Percentiles rank a stretch among this genome's conserved stretches.
phyloP scores from a whole-genome alignment of 345 rosid species.

The Eutrema japonicum region DNA sequence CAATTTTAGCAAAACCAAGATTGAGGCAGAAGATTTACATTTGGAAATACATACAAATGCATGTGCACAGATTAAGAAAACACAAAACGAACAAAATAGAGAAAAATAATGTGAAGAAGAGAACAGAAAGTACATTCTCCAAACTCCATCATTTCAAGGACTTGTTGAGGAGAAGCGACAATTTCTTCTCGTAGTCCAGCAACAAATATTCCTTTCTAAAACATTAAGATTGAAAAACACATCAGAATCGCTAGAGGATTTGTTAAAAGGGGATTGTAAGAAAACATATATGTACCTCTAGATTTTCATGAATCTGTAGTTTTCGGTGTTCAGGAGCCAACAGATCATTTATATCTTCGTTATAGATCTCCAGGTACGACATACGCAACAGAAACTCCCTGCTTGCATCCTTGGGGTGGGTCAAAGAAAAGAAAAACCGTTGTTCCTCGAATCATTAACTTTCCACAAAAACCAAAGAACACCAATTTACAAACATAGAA shows the following conservation, averaged over 20 bases:
- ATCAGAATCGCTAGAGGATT: conserved; percentile 17
- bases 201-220: conserved; percentile 87
- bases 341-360: conserved; percentile 91
- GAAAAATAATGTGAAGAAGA: not conserved
- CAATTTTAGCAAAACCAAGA: conserved; percentile 9
- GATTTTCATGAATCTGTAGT: conserved; percentile 87
- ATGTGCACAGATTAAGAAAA: conserved; percentile 10
- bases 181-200: conserved; percentile 97
- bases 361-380: conserved; percentile 96
- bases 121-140: conserved; percentile 69
- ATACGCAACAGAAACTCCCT: conserved; percentile 92
- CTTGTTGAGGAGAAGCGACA: conserved; percentile 90
- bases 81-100: conserved; percentile 5
- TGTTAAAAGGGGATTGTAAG: not conserved
- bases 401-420: conserved; percentile 53
- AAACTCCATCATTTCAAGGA: conserved; percentile 83
- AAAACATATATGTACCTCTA: conserved; percentile 58
- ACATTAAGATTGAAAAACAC: conserved; percentile 27
- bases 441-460: conserved; percentile 18
- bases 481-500: not conserved
- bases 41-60: conserved; percentile 5
- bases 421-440: conserved; percentile 13
- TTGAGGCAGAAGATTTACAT: not conserved
- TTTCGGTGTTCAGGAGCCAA: conserved; percentile 92
- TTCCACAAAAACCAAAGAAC: conserved; percentile 16